phyloP scores from a whole-genome alignment of 2,329 filamentous ascomycete genomes.

The Myrmaecium sp. region DNA sequence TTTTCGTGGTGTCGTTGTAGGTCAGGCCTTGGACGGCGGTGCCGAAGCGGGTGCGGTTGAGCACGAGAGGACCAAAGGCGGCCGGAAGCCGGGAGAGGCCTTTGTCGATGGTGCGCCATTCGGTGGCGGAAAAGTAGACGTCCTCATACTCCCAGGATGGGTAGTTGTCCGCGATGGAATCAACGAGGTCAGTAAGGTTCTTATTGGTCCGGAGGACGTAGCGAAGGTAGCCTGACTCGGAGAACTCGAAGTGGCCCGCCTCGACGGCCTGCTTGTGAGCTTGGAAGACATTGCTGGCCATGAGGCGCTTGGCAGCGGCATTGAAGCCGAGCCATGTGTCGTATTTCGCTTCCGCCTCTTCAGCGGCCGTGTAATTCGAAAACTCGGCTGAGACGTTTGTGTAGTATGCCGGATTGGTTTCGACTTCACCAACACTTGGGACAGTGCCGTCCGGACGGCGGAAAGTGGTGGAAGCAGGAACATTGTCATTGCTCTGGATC shows the following conservation, averaged over 20 bases:
- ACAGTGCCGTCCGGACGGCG: constrained; percentile 35
- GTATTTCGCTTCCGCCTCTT: constrained; percentile 23
- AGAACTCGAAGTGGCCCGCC: constrained; percentile 44
- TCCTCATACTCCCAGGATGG: constrained; percentile 39
- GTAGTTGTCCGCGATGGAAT: constrained; percentile 25
- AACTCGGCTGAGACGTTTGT: constrained; percentile 10
- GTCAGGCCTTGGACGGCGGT: constrained; percentile 40
- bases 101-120: constrained; percentile 49
- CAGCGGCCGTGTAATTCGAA: constrained; percentile 18
- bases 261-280: constrained; percentile 38
- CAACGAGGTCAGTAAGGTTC: constrained; percentile 39
- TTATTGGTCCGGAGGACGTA: constrained; percentile 38
- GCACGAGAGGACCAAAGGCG: constrained; percentile 45
- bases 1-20: constrained; percentile 32
- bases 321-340: constrained; percentile 18
- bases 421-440: constrained; percentile 33
- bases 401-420: constrained; percentile 26
- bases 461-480: constrained; percentile 31
- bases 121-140: constrained; percentile 41
- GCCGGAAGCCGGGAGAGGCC: constrained; percentile 41
- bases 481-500: constrained; percentile 40
- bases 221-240: constrained; percentile 44
- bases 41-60: constrained; percentile 38
- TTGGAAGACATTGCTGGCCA: constrained; percentile 29
- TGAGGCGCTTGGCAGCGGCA: constrained; percentile 13